phyloP scores from a whole-genome alignment of 441 rosid genomes.

The Brassica hybrid region DNA sequence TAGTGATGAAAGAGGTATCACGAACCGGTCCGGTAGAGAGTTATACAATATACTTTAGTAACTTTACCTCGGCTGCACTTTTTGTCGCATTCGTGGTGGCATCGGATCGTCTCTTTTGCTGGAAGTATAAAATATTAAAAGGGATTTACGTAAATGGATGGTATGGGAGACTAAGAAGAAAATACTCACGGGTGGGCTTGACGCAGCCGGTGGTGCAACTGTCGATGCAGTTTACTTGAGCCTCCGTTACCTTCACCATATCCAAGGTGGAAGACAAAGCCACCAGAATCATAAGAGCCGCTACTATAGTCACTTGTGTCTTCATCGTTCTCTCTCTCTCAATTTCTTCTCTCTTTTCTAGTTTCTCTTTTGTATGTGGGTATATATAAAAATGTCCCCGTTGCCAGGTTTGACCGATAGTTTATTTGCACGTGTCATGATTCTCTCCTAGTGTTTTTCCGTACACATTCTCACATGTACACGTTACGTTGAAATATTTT shows the following conservation, averaged over 20 bases:
- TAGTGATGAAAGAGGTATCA: background rate
- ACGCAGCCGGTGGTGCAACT: constrained; percentile 40
- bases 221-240: constrained; percentile 35
- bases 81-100: background rate
- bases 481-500: background rate
- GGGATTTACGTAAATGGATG: background rate
- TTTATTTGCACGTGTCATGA: constrained; percentile 1
- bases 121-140: background rate
- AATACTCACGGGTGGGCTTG: constrained; percentile 22
- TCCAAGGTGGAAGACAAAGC: constrained; percentile 22
- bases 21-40: background rate
- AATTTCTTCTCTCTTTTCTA: too few species aligned
- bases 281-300: constrained; percentile 24
- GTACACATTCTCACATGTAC: background rate
- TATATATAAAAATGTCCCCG: background rate
- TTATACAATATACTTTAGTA: background rate
- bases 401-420: constrained; percentile 8
- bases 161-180: background rate
- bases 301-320: constrained; percentile 35
- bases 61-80: background rate
- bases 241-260: constrained; percentile 29
- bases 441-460: constrained; percentile 9
- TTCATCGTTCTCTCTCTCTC: constrained; percentile 31
- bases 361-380: background rate
- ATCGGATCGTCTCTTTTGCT: background rate